These are phyloP conservation scores for Hibiscus trionum DNA, from an alignment of 345 rosid species.

Conservation along the genomic window DNA sequence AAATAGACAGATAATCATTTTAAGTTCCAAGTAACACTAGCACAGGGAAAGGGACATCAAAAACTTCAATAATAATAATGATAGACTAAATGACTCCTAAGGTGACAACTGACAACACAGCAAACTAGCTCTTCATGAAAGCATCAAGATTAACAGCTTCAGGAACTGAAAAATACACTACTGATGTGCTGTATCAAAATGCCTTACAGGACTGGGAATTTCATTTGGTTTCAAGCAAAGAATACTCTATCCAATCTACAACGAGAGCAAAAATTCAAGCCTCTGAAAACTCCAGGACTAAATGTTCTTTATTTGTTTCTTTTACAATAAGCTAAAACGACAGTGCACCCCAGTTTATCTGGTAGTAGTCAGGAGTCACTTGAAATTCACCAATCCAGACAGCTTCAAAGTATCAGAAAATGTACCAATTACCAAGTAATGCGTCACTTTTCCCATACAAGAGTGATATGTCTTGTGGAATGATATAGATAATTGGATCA, in stretches of 20 bases:
- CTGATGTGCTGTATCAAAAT: background rate
- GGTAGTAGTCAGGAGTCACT: background rate
- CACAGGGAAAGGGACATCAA: background rate
- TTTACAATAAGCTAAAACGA: background rate
- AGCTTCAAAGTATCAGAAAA: background rate
- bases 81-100: background rate
- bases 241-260: background rate
- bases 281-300: background rate
- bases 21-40: background rate
- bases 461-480: background rate
- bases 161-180: background rate
- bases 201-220: background rate
- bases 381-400: constrained; percentile 1
- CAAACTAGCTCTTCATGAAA: background rate
- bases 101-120: background rate
- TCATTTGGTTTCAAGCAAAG: background rate
- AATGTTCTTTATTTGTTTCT: background rate
- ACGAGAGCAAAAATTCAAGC: background rate
- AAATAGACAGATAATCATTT: background rate
- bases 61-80: background rate
- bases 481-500: background rate
- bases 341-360: background rate
- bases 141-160: background rate
- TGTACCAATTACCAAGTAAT: background rate
- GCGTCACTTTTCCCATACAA: background rate